Evolutionary conservation across 75 land plant species (phyloP), one percentile per base, ranked within the genome.

Genomic region (Isoetes taiwanensis): DNA sequence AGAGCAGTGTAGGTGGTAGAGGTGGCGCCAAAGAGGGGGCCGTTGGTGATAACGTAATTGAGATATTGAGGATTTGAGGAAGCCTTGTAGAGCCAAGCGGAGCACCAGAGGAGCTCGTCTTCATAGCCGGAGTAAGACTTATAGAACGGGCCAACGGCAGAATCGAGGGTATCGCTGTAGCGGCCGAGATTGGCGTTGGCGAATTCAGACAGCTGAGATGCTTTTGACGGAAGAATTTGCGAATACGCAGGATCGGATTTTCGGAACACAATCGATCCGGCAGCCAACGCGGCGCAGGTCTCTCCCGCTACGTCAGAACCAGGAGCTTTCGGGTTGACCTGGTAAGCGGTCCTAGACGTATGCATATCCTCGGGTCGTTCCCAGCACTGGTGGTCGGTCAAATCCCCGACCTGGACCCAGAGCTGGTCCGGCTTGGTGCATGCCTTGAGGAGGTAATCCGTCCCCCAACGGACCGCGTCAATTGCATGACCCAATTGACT

Each of bases 341-440:
- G 68, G 64, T 76, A 79, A 0, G 71, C 72, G 1, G 69, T 79
- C 54, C 87, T 43, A 1, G 67, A 39, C n/a, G 87, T 83, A 73
- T 83, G 83, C 87, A 83, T 83, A 39, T 75, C 83, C 41, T 83
- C 87, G 1, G 87, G 87, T 56, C 87, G 66, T 57, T 83, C 87
- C 87, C 87, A 83, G 61, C 87, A 83, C 12, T 53, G 66, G 38
- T 83, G 87, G n/a, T n/a, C n/a, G n/a, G n/a, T 46, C n/a, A 23
- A 23, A 46, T 46, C 50, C 8, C 50, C 50, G 8, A 46, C 87
- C 53, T 67, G 65, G 27, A 35, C 30, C 64, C 64, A 62, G 2
- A 62, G 33, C 16, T 62, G 30, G 21, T 27, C n/a, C 14, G 43
- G 64, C 24, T 25, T 46, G 10, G 32, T 41, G 28, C 24, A 28